Conservation (phyloP, 108 stramenopile genomes). For the Nannochloropsis granulata region DNA sequence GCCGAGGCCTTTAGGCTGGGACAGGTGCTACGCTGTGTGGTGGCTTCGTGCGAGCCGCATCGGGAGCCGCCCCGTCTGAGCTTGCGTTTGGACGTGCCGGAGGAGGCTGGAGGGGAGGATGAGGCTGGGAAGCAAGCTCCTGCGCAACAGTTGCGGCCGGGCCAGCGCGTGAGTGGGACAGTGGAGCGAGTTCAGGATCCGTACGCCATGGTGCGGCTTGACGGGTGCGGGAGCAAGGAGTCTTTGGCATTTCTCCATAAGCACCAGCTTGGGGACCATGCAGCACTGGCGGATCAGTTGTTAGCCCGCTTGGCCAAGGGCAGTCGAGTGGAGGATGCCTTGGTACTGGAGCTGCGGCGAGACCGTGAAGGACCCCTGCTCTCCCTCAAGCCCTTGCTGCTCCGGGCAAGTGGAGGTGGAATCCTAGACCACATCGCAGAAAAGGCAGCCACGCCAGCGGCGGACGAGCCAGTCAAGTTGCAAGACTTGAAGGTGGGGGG, state of each 20-base stretch:
- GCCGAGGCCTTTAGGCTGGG: conserved; percentile 14
- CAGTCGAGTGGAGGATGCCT: background rate
- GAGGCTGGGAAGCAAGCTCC: background rate
- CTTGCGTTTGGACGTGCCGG: conserved; percentile 3
- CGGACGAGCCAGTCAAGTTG: background rate
- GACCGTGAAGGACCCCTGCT: background rate
- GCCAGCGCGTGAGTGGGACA: background rate
- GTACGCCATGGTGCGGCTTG: background rate
- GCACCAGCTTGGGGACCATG: conserved; percentile 11
- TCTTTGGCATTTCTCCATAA: background rate
- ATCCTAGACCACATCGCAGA: background rate
- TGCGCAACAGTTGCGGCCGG: background rate
- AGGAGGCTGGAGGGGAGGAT: background rate
- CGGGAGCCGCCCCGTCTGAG: conserved; percentile 1
- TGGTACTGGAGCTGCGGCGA: conserved; percentile 5
- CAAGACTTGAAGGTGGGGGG: background rate
- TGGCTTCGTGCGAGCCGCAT: background rate
- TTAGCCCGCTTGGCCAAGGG: background rate
- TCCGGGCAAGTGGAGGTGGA: background rate
- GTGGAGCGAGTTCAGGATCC: background rate
- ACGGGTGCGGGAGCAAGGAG: background rate
- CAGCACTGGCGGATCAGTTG: background rate
- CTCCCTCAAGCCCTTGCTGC: conserved; percentile 29
- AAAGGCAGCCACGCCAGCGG: background rate
- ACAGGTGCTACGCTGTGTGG: conserved; percentile 4